Evolutionary conservation across 306 rosid species (phyloP), one percentile per base, ranked within the genome.

Genomic region (Carpinus viminea): DNA sequence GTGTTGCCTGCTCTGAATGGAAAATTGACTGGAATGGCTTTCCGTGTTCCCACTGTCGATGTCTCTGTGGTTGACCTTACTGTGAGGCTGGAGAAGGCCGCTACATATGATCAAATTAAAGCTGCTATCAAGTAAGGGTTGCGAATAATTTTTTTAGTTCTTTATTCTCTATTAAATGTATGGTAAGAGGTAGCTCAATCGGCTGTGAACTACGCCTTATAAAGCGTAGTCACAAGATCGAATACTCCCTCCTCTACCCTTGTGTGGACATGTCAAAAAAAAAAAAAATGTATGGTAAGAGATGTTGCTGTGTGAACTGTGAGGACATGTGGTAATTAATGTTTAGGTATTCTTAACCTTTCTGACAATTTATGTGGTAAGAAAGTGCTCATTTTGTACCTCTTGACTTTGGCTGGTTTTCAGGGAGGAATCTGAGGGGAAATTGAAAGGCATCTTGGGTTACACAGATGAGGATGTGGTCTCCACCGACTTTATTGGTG

Each of bases 1-100:
- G 93, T 90, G 46, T 90, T 92, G 26, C 95, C 97, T 0, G 72
- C 85, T 1, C 75, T 92, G 85, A 88, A 90, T 17, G 97, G 95
- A n/a, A 92, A 90, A 78, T 84, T 92, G 85, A 92, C 97, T 1
- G 95, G 97, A 72, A 90, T 92, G 97, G 68, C 95, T 28, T 90
- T 92, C 90, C 95, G 92, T 72, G 93, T 92, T 45, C 97, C 95
- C 4, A 89, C 91, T 0, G 91, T 92, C 20, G 92, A 90, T 88
- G 97, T 92, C 66, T 92, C 93, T 0, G 93, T 92, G 55, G 92
- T 92, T 75, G 95, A 92, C 82, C 93, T 92, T 60, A 90, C 95
- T 0, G 93, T 88, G 70, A 92, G 95, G 82, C 79, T 92, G 51
- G 88, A 70, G 50, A 89, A 89, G 84, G 3, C 62, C 2, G 92